Evolutionary conservation across 208 protist genomes (phyloP).

Genomic region (Crithidia expoeki): DNA sequence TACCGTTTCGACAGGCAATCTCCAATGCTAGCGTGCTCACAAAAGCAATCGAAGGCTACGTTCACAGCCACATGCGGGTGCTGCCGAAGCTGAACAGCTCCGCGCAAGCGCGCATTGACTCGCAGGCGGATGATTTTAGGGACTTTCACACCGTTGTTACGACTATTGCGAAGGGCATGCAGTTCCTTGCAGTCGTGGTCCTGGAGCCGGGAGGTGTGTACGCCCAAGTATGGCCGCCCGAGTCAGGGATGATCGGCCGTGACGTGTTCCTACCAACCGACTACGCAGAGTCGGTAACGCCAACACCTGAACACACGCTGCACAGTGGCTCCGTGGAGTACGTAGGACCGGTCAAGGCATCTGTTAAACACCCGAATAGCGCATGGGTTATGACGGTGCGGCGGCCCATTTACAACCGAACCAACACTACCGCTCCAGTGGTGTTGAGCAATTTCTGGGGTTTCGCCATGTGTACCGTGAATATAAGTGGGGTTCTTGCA

Average conservation of each 20-base stretch:
- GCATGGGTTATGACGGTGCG: slow-evolving; percentile 51
- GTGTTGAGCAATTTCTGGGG: slow-evolving; percentile 68
- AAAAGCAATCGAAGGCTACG: slow-evolving; percentile 52
- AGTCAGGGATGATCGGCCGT: slow-evolving; percentile 4
- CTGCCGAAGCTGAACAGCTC: slow-evolving; percentile 36
- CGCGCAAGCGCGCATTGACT: slow-evolving; percentile 28
- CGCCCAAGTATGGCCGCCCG: slow-evolving; percentile 33
- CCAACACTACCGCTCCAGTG: neutral
- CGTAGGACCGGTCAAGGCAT: slow-evolving; percentile 35
- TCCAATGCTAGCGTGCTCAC: slow-evolving; percentile 41
- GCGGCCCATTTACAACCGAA: slow-evolving; percentile 53
- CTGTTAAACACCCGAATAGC: slow-evolving; percentile 8
- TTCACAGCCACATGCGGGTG: slow-evolving; percentile 37
- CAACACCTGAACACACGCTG: slow-evolving; percentile 33
- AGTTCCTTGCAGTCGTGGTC: slow-evolving; percentile 9
- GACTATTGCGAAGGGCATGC: slow-evolving; percentile 1
- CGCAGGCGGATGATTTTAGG: slow-evolving; percentile 35
- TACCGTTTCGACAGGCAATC: slow-evolving; percentile 36
- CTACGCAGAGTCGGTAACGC: slow-evolving; percentile 3
- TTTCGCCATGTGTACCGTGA: slow-evolving; percentile 45
- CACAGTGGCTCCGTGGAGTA: slow-evolving; percentile 22
- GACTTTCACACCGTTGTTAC: slow-evolving; percentile 24
- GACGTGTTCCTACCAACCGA: slow-evolving; percentile 29
- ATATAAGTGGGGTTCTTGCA: slow-evolving; percentile 46
- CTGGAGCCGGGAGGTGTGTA: slow-evolving; percentile 62